These are phyloP conservation scores for Penicillium sp. DNA, from an alignment of 2,329 filamentous ascomycete species.

Conservation along the genomic window DNA sequence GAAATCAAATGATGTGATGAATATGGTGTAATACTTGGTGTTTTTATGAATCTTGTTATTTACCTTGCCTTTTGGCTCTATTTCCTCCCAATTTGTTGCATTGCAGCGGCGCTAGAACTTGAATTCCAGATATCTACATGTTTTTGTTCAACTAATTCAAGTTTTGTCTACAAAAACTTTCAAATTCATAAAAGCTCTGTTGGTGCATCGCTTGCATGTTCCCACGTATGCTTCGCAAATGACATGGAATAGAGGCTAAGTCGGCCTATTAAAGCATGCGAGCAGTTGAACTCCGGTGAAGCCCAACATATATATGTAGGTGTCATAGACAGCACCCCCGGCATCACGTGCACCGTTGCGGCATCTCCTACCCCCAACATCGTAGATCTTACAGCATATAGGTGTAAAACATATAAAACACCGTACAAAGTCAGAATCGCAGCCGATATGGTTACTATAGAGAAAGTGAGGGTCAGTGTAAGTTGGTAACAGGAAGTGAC, in stretches of 20 bases:
- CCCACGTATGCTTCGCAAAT: not conserved
- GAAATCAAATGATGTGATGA: constrained; percentile 17
- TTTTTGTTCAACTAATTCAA: constrained; percentile 11
- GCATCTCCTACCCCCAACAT: not conserved
- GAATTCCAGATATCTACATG: constrained; percentile 14
- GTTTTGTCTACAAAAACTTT: not conserved
- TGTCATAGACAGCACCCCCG: not conserved
- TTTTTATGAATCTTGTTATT: constrained; percentile 10
- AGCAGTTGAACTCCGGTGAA: not conserved
- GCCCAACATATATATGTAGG: not conserved
- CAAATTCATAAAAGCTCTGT: not conserved
- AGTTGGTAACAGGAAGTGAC: no score
- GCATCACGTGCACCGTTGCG: not conserved
- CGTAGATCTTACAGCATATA: not conserved
- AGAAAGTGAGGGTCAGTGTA: not conserved
- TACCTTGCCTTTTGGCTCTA: not conserved
- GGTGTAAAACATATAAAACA: no score
- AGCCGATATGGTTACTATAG: no score
- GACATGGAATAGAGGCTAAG: not conserved
- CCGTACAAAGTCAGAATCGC: no score
- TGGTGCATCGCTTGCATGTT: no score
- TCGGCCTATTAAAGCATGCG: not conserved
- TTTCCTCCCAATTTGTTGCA: constrained; percentile 22
- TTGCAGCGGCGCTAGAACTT: constrained; percentile 31
- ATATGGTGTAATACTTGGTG: constrained; percentile 14